Base-by-base conservation (phyloP, 2,329 filamentous ascomycete species). In the Claviceps maximensis region DNA sequence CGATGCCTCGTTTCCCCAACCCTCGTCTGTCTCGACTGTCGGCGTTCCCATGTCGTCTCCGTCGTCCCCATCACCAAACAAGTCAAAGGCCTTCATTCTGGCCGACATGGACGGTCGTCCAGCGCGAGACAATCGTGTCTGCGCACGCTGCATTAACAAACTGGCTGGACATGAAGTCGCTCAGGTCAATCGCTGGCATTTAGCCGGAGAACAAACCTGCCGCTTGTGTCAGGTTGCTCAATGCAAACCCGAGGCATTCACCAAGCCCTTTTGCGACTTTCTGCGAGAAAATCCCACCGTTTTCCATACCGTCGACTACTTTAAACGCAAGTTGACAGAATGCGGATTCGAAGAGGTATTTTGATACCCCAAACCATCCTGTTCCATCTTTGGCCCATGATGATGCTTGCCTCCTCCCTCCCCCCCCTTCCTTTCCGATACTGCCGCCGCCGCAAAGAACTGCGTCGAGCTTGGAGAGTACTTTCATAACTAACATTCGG, bases 281-380 rank as follows among this genome's bases (percentile, higher is more conserved):
- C 79, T 97, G 72, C 86, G 83, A 46, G 78, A 86, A 57, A 95
- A 96, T 65, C 93, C 93, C 0, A 97, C 93, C 9, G 80, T 96
- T 47, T 98, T 95, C 68, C 93, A 98, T 63, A 82, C 88, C 1
- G 89, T 96, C 29, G 79, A 82, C 54, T 80, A 88, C 60, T 88
- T 95, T 65, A 82, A 84, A 62, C 74, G 76, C 54, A 83, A 89
- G 62, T 77, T 96, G 48, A 74, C 78, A 57, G 76, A 80, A 41
- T 74, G 80, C 40, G 91, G 89, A 46, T 98, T 87, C 69, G 78
- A 76, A 55, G 83, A 82, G 70, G 82, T 88, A 58, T 53, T 71
- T 63, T 13, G 3, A 15, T 13, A 15, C 33, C 50, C 9, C 23
- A 27, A 19, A 6, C 15, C 33, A 36, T 4, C 33, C 13, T 13